Percentiles rank a stretch among this genome's conserved stretches.
Evolutionary conservation across 2,329 filamentous ascomycete genomes (phyloP).

Genomic region (Cladosporium sp.): DNA sequence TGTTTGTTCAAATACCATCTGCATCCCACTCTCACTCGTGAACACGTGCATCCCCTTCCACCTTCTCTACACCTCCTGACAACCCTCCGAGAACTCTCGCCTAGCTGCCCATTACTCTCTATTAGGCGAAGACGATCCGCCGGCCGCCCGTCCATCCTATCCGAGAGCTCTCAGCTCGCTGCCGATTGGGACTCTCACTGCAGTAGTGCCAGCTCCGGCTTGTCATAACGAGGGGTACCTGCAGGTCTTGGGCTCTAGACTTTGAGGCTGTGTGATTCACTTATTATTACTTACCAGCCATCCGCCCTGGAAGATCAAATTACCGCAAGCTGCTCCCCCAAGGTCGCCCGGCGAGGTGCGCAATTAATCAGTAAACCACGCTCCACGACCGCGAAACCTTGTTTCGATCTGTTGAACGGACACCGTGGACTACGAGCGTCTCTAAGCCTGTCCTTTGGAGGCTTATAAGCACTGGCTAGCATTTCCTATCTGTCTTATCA

Average conservation of each 20-base stretch:
- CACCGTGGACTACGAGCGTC: no score
- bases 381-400: no score
- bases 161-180: constrained; percentile 1
- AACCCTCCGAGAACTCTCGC: no score
- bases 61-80: background rate
- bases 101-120: constrained; percentile 1
- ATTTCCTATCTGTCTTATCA: background rate
- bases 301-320: background rate
- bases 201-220: constrained; percentile 4
- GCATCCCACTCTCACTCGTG: background rate
- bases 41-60: background rate
- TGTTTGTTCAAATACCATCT: constrained; percentile 4
- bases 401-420: no score
- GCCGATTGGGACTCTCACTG: constrained; percentile 10
- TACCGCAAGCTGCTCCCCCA: background rate
- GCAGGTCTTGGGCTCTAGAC: constrained; percentile 11
- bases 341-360: background rate
- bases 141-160: constrained; percentile 7
- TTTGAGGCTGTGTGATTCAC: constrained; percentile 13
- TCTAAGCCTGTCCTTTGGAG: no score
- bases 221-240: constrained; percentile 9
- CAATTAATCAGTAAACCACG: no score
- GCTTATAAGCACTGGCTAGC: no score
- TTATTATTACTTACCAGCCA: background rate
- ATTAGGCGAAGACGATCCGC: constrained; percentile 11